Percentiles rank a stretch among this genome's conserved stretches.
Conservation (phyloP, 2,329 filamentous ascomycete genomes). For the Colletotrichum noveboracense region DNA sequence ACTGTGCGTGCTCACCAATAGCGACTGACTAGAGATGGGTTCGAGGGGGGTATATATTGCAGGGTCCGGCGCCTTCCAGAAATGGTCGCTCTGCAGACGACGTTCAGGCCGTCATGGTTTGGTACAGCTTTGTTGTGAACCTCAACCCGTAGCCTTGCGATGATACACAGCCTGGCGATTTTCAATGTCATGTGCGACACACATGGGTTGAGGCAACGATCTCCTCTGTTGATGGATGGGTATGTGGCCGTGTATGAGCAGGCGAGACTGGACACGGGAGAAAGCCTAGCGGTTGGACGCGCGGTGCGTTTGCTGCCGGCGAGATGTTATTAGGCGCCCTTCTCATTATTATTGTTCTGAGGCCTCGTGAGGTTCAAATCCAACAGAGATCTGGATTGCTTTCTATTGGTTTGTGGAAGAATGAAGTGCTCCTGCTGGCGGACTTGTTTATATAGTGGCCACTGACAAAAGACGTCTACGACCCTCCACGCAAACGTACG, state of each 20-base stretch:
- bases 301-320: background rate
- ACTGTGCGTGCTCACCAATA: background rate
- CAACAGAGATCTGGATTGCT: too few relatives aligned
- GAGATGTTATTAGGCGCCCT: background rate
- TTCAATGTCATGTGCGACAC: background rate
- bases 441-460: background rate
- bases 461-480: background rate
- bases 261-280: background rate
- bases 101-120: fast-evolving
- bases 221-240: too few relatives aligned
- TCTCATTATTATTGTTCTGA: background rate
- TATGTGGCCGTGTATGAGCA: too few relatives aligned
- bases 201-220: background rate
- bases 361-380: background rate
- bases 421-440: background rate
- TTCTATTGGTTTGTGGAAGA: background rate
- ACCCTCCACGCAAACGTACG: background rate
- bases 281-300: background rate
- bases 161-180: background rate
- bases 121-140: background rate
- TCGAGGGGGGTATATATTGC: background rate
- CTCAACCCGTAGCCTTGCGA: background rate
- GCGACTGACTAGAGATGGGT: background rate
- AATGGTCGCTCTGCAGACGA: background rate
- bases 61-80: background rate